Evolutionary conservation across 805 yeast species (phyloP).

Genomic region (Saccharomycopsis sp.): DNA sequence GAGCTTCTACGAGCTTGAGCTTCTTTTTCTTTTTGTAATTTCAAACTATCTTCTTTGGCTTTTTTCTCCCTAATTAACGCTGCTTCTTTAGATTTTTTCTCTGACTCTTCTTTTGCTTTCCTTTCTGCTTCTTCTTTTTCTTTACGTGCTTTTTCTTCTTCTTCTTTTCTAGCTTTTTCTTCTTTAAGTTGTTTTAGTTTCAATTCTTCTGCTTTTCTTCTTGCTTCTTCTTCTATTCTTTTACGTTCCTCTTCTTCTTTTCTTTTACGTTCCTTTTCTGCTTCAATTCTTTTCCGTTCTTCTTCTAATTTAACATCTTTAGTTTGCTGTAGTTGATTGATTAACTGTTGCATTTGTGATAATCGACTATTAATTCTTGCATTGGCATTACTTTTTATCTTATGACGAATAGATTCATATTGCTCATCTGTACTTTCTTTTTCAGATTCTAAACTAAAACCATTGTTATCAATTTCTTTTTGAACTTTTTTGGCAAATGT

Average conservation of each 20-base stretch:
- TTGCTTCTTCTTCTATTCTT: not conserved
- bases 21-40: no score
- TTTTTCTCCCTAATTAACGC: constrained; percentile 17
- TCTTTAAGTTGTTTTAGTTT: no score
- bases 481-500: no score
- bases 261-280: not conserved
- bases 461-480: no score
- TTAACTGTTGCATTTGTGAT: no score
- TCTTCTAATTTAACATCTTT: no score
- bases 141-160: constrained; percentile 7
- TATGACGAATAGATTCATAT: no score
- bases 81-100: constrained; percentile 17
- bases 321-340: no score
- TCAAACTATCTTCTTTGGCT: constrained; percentile 24
- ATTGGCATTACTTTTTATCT: no score
- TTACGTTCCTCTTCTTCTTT: not conserved
- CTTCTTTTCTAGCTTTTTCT: not conserved
- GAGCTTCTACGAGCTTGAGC: constrained; percentile 22
- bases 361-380: no score
- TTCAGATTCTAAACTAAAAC: no score
- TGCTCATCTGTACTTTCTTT: no score
- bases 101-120: constrained; percentile 14
- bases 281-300: not conserved
- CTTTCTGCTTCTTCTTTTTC: constrained; percentile 16
- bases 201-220: not conserved